Percentiles rank a stretch among this genome's conserved stretches.
These are phyloP conservation scores for Perilla frutescens DNA, from an alignment of 257 asterid genomes.

Conservation along the genomic window DNA sequence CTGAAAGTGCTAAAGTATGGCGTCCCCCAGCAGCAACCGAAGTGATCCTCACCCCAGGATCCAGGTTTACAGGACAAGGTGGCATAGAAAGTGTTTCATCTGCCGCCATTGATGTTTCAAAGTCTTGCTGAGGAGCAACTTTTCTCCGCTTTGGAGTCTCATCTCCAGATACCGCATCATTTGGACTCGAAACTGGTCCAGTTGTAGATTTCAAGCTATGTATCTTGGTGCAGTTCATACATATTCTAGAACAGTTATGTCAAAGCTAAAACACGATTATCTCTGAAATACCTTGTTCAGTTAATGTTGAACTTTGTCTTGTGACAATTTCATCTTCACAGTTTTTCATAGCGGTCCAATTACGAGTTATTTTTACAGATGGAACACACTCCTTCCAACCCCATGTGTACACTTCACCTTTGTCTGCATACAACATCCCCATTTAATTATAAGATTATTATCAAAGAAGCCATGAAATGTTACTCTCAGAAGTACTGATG, in stretches of 20 bases:
- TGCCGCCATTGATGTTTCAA: slow-evolving; percentile 46
- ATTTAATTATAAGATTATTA: neutral
- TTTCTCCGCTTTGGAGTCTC: slow-evolving; percentile 64
- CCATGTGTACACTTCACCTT: slow-evolving; percentile 70
- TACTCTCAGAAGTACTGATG: slow-evolving; percentile 10
- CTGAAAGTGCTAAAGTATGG: slow-evolving; percentile 74
- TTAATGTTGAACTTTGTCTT: slow-evolving; percentile 45
- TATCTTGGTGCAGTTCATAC: neutral
- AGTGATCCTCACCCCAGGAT: slow-evolving; percentile 69
- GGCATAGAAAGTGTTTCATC: slow-evolving; percentile 77
- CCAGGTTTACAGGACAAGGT: slow-evolving; percentile 68
- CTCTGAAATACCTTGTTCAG: slow-evolving; percentile 56
- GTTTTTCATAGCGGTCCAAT: slow-evolving; percentile 42
- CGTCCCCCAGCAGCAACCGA: slow-evolving; percentile 91
- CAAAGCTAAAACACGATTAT: neutral
- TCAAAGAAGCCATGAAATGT: neutral
- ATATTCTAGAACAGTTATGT: slow-evolving; percentile 1
- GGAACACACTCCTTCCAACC: slow-evolving; percentile 95
- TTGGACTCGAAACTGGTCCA: slow-evolving; percentile 44
- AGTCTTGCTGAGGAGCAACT: slow-evolving; percentile 52
- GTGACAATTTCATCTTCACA: slow-evolving; percentile 47
- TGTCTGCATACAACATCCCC: slow-evolving; percentile 45
- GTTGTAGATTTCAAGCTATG: slow-evolving; percentile 41
- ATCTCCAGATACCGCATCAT: slow-evolving; percentile 53
- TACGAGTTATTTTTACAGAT: slow-evolving; percentile 50